Evolutionary conservation across 768 basidiomycete genomes (phyloP).

Genomic region (Cyclocybe aegerita): DNA sequence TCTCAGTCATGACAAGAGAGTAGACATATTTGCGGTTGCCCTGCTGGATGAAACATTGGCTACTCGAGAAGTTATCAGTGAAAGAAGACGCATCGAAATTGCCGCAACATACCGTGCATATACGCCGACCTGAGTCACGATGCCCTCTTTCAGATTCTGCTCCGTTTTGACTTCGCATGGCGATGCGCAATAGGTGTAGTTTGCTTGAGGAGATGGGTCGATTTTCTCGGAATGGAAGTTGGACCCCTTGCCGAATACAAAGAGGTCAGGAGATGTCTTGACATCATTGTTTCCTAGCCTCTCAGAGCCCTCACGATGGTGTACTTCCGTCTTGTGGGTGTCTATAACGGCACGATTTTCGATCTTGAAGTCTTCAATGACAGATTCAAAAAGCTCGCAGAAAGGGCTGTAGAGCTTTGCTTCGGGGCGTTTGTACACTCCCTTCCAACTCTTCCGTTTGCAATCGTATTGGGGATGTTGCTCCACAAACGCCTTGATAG

Average conservation of each 20-base stretch:
- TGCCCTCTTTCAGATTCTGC: not conserved
- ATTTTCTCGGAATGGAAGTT: not conserved
- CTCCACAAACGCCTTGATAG: too few relatives aligned
- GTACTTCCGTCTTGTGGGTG: too few relatives aligned
- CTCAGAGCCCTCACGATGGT: too few relatives aligned
- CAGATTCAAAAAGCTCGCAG: too few relatives aligned
- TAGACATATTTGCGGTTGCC: slow-evolving; percentile 19
- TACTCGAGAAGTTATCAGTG: not conserved
- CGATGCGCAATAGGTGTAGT: not conserved
- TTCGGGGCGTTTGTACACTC: too few relatives aligned
- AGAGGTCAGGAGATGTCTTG: too few relatives aligned
- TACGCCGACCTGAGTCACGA: slow-evolving; percentile 9
- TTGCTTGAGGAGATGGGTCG: not conserved
- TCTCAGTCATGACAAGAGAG: slow-evolving; percentile 14
- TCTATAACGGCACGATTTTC: too few relatives aligned
- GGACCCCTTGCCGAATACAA: not conserved
- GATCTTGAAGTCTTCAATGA: too few relatives aligned
- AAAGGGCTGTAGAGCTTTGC: too few relatives aligned
- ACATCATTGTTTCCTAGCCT: too few relatives aligned
- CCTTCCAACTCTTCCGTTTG: too few relatives aligned
- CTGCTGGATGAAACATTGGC: slow-evolving; percentile 19
- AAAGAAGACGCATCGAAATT: not conserved
- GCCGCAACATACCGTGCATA: slow-evolving; percentile 13
- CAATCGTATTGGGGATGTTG: too few relatives aligned
- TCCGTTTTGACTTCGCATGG: slow-evolving; percentile 10